These are phyloP conservation scores for Sporisorium exsertum DNA, from an alignment of 1,284 basidiomycete genomes.

Conservation along the genomic window DNA sequence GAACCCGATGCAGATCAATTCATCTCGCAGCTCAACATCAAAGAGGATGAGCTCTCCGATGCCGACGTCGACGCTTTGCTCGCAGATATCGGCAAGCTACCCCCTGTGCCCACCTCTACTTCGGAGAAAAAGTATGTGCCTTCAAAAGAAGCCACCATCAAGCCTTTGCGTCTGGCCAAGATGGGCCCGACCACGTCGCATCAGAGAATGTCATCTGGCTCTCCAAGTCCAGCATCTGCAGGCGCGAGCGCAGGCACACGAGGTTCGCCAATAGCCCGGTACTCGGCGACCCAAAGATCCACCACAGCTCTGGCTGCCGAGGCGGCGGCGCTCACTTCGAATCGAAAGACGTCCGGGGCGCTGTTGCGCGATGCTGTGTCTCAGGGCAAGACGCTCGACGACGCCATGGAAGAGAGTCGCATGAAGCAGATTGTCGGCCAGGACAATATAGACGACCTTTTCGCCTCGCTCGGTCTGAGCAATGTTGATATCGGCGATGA, in stretches of 20 bases:
- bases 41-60: slow-evolving; percentile 54
- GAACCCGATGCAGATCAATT: slow-evolving; percentile 61
- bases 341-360: slow-evolving; percentile 48
- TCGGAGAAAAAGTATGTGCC: slow-evolving; percentile 46
- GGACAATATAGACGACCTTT: slow-evolving; percentile 62
- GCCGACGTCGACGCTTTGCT: slow-evolving; percentile 55
- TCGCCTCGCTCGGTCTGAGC: slow-evolving; percentile 60
- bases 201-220: slow-evolving; percentile 18
- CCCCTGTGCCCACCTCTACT: slow-evolving; percentile 10
- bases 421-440: slow-evolving; percentile 49
- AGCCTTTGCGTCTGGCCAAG: slow-evolving; percentile 60
- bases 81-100: slow-evolving; percentile 31
- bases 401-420: slow-evolving; percentile 48
- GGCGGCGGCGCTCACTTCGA: slow-evolving; percentile 51
- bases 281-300: slow-evolving; percentile 49
- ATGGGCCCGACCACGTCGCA: slow-evolving; percentile 47
- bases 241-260: slow-evolving; percentile 15
- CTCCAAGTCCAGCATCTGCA: slow-evolving; percentile 19
- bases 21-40: slow-evolving; percentile 56
- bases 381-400: slow-evolving; percentile 47
- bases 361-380: slow-evolving; percentile 49
- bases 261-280: slow-evolving; percentile 41
- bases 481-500: slow-evolving; percentile 60
- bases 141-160: slow-evolving; percentile 50
- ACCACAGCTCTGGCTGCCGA: slow-evolving; percentile 57